These are phyloP conservation scores for Rhododendron mucronatum DNA, from an alignment of 148 eudicot genomes.

Conservation along the genomic window DNA sequence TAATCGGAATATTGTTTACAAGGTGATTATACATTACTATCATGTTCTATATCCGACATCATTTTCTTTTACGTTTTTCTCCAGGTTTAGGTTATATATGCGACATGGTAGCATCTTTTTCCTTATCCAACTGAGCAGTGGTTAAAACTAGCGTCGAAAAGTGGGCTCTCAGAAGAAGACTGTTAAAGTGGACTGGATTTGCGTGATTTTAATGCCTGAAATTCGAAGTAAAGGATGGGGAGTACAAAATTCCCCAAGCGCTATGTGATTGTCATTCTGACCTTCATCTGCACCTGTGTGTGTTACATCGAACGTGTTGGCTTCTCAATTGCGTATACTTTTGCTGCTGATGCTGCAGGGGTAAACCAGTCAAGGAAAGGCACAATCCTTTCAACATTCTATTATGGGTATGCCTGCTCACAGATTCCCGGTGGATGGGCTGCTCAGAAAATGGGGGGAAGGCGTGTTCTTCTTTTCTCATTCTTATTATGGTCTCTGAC, in stretches of 20 bases:
- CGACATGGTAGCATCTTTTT: neutral
- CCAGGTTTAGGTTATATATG: neutral
- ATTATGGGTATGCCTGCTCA: constrained; percentile 88
- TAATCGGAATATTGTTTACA: neutral
- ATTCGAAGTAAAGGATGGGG: constrained; percentile 14
- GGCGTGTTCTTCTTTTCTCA: constrained; percentile 85
- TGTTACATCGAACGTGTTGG: constrained; percentile 97
- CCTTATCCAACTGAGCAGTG: neutral
- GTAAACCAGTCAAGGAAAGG: constrained; percentile 72
- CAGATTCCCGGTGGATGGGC: constrained; percentile 99
- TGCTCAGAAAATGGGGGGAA: constrained; percentile 90
- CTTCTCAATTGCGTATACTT: constrained; percentile 76
- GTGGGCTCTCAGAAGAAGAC: neutral
- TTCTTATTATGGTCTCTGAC: constrained; percentile 72
- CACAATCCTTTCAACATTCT: constrained; percentile 82
- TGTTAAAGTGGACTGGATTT: neutral
- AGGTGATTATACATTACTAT: neutral
- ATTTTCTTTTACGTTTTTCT: neutral
- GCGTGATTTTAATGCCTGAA: neutral
- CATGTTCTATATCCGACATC: neutral
- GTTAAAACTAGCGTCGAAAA: constrained; percentile 1
- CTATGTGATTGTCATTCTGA: constrained; percentile 72
- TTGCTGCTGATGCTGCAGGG: constrained; percentile 27
- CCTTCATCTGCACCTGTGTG: constrained; percentile 80
- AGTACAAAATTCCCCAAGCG: constrained; percentile 63